Percentiles rank a stretch among this genome's conserved stretches.
phyloP scores from a whole-genome alignment of 2,329 filamentous ascomycete species.

The Arthroderma uncinatum region DNA sequence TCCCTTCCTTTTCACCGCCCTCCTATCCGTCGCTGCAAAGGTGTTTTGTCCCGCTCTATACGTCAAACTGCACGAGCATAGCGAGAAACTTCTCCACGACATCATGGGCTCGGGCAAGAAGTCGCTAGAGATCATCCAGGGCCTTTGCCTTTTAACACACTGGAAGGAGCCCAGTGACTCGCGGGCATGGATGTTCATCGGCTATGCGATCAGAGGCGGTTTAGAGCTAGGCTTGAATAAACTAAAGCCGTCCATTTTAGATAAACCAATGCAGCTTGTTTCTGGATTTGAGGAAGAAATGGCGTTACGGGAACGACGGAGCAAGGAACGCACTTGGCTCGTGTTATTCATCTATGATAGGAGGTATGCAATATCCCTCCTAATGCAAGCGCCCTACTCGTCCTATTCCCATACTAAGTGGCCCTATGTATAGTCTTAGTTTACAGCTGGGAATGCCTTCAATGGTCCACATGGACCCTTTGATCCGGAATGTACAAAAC shows the following conservation, averaged over 20 bases:
- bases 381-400: not conserved
- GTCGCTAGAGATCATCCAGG: conserved; percentile 32
- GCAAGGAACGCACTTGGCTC: conserved; percentile 31
- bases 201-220: conserved; percentile 33
- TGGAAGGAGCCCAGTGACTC: conserved; percentile 37
- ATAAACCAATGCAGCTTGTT: not conserved
- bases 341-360: conserved; percentile 33
- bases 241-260: conserved; percentile 14
- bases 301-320: conserved; percentile 22
- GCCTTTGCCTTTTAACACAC: conserved; percentile 28
- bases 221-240: conserved; percentile 27
- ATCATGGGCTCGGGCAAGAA: conserved; percentile 27
- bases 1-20: conserved; percentile 28
- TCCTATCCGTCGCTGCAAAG: conserved; percentile 29
- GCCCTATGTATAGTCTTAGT: conserved; percentile 25
- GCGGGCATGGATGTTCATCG: conserved; percentile 31
- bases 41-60: conserved; percentile 28
- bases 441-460: conserved; percentile 34
- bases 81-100: conserved; percentile 22
- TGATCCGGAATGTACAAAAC: conserved; percentile 28
- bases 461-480: conserved; percentile 33
- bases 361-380: conserved; percentile 21
- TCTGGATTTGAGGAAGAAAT: conserved; percentile 10
- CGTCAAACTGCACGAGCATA: conserved; percentile 20
- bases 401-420: not conserved